These are phyloP conservation scores for Przewalskia tangutica DNA, from an alignment of 257 asterid species.

Conservation along the genomic window DNA sequence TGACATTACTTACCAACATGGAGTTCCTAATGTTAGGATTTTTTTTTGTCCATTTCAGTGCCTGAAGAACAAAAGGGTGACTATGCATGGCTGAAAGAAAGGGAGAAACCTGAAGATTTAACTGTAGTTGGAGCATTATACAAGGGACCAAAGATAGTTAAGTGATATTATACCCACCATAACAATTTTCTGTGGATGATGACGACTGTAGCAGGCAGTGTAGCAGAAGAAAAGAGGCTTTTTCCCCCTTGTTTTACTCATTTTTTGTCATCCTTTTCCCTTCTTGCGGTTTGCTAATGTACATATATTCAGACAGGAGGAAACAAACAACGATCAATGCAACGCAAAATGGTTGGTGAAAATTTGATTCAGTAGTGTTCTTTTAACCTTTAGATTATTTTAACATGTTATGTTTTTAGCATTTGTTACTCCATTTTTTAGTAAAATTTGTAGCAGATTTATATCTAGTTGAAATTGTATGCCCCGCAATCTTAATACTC, in stretches of 20 bases:
- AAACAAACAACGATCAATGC: not conserved
- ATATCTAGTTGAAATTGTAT: too few relatives aligned
- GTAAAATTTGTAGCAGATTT: not conserved
- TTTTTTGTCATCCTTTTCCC: not conserved
- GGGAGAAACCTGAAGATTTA: slow-evolving; percentile 62
- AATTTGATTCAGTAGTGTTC: not conserved
- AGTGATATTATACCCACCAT: slow-evolving; percentile 15
- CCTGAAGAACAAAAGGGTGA: slow-evolving; percentile 29
- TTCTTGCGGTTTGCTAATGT: slow-evolving; percentile 1
- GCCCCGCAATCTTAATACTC: too few relatives aligned
- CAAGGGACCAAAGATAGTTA: slow-evolving; percentile 54
- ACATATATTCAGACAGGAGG: slow-evolving; percentile 5
- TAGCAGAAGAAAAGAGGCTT: not conserved
- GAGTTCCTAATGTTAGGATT: not conserved
- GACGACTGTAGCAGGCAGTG: not conserved
- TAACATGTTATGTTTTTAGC: not conserved
- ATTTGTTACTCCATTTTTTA: not conserved
- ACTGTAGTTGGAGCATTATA: slow-evolving; percentile 43
- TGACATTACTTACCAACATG: not conserved
- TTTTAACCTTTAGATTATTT: not conserved
- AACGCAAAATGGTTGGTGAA: not conserved
- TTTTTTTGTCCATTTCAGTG: not conserved
- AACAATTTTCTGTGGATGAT: not conserved
- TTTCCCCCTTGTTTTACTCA: not conserved
- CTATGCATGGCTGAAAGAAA: slow-evolving; percentile 72